Conservation (phyloP, 805 yeast genomes). For the Nematodospora valgi region DNA sequence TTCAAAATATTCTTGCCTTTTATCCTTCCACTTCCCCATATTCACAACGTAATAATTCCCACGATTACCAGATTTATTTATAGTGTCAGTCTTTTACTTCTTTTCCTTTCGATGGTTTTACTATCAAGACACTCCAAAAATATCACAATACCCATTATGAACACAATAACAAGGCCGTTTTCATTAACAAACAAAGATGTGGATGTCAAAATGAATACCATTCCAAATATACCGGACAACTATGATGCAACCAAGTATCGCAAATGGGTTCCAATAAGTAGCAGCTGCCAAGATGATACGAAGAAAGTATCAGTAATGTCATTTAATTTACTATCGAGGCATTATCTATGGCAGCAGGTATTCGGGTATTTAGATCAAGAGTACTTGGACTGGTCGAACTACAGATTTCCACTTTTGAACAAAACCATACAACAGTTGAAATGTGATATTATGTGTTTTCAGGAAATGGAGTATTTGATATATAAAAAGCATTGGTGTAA, state of each 20-base stretch:
- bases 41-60: too few relatives aligned
- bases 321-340: slow-evolving; percentile 48
- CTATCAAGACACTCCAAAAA: too few relatives aligned
- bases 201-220: too few relatives aligned
- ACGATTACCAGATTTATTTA: too few relatives aligned
- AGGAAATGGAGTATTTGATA: slow-evolving; percentile 47
- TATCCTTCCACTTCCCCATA: too few relatives aligned
- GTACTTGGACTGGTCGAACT: slow-evolving; percentile 46
- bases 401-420: slow-evolving; percentile 37
- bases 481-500: slow-evolving; percentile 39
- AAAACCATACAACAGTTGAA: slow-evolving; percentile 33
- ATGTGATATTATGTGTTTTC: slow-evolving; percentile 60
- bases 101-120: too few relatives aligned
- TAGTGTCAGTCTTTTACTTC: too few relatives aligned
- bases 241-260: slow-evolving; percentile 23
- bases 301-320: slow-evolving; percentile 29
- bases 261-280: slow-evolving; percentile 17
- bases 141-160: too few relatives aligned
- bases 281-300: slow-evolving; percentile 1
- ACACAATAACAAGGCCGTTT: too few relatives aligned
- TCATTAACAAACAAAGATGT: too few relatives aligned
- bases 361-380: slow-evolving; percentile 48
- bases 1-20: too few relatives aligned
- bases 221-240: slow-evolving; percentile 11
- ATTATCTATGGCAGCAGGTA: slow-evolving; percentile 59